phyloP scores from a whole-genome alignment of 306 rosid genomes.

The Malus domestica region ASM211411v1 NC_041803.1:43386001-43386500 shows the following conservation, averaged over 20 bases:
- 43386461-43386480: conserved; percentile 54
- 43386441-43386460: conserved; percentile 48
- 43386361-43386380: neutral
- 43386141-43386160: conserved; percentile 5
- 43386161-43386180: neutral
- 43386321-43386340: neutral
- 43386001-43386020: conserved; percentile 18
- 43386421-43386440: conserved; percentile 67
- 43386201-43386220: neutral
- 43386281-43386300: conserved; percentile 43
- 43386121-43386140: conserved; percentile 27
- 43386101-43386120: conserved; percentile 78
- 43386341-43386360: neutral
- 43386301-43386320: conserved; percentile 38
- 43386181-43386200: conserved; percentile 1
- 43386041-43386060: conserved; percentile 39
- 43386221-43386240: conserved; percentile 2
- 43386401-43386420: conserved; percentile 53
- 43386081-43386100: conserved; percentile 71
- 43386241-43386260: conserved; percentile 86
- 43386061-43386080: conserved; percentile 73
- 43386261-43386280: conserved; percentile 65
- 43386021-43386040: conserved; percentile 31
- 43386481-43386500: conserved; percentile 61
- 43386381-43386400: conserved; percentile 30